A percentile compares a stretch with the other conserved stretches of the same genome.
phyloP scores from a whole-genome alignment of 257 asterid genomes.

The Echites panduratus region DNA sequence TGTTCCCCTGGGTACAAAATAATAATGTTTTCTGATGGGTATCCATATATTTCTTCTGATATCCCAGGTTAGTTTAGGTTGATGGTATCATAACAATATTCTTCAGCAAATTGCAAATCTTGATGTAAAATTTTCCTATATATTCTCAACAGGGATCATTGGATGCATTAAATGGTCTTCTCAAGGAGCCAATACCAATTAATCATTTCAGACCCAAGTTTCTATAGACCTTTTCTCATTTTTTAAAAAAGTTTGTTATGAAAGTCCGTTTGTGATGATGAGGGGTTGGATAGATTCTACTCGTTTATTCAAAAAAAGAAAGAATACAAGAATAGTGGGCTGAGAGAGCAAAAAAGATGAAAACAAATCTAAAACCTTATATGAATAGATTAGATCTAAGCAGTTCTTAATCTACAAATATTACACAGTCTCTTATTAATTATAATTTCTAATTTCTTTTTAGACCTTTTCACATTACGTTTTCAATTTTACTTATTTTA shows the following conservation, averaged over 20 bases:
- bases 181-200: constrained; percentile 45
- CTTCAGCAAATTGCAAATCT: constrained; percentile 7
- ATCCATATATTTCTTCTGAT: constrained; percentile 59
- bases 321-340: too few species aligned
- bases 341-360: too few species aligned
- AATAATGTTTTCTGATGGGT: constrained; percentile 45
- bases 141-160: constrained; percentile 49
- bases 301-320: too few species aligned
- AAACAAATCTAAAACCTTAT: too few species aligned
- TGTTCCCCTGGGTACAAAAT: constrained; percentile 39
- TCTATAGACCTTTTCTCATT: not conserved
- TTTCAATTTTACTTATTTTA: not conserved
- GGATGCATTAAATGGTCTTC: constrained; percentile 44
- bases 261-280: too few species aligned
- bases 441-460: too few species aligned
- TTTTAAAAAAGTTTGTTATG: too few species aligned
- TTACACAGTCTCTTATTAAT: too few species aligned
- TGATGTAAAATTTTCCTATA: not conserved
- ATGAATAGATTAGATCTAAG: too few species aligned
- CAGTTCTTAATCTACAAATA: too few species aligned
- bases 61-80: constrained; percentile 47
- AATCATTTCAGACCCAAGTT: constrained; percentile 72
- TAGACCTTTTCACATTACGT: too few species aligned
- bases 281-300: too few species aligned
- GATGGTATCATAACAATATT: not conserved